Percentiles rank a stretch among this genome's conserved stretches.
Evolutionary conservation across 805 yeast genomes (phyloP).

Genomic region (Candida nonsorbophila): DNA sequence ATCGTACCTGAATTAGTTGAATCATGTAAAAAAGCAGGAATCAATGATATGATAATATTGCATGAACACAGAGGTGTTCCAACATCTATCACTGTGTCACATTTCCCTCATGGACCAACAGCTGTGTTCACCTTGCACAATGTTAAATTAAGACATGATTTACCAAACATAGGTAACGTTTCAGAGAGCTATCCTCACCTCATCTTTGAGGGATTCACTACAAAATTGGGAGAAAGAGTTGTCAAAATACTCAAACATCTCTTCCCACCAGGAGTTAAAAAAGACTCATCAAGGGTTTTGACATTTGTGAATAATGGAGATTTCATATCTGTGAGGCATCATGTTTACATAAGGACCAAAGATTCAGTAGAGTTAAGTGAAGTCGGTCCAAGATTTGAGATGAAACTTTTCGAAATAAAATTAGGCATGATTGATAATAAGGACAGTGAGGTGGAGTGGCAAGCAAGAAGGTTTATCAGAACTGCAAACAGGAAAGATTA

Average conservation of each 20-base stretch:
- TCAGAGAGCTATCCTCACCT: constrained; percentile 92
- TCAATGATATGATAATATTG: constrained; percentile 77
- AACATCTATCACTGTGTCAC: constrained; percentile 85
- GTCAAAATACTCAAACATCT: constrained; percentile 77
- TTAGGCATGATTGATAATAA: constrained; percentile 90
- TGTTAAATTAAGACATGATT: constrained; percentile 90
- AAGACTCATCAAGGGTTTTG: constrained; percentile 84
- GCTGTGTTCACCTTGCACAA: constrained; percentile 92
- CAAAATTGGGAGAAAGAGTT: constrained; percentile 78
- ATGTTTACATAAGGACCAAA: constrained; percentile 83
- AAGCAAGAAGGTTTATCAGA: constrained; percentile 83
- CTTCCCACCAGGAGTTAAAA: constrained; percentile 96
- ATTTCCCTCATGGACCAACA: constrained; percentile 98
- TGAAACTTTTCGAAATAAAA: constrained; percentile 84
- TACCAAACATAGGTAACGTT: constrained; percentile 77
- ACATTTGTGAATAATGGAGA: constrained; percentile 89
- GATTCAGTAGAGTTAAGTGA: constrained; percentile 91
- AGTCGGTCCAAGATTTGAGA: constrained; percentile 97
- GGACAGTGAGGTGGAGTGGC: constrained; percentile 99
- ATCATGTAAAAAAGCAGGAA: constrained; percentile 74
- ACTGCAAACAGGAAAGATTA: constrained; percentile 95
- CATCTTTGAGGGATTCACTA: constrained; percentile 83
- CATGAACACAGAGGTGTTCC: constrained; percentile 99
- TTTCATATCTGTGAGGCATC: constrained; percentile 92
- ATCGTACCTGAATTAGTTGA: constrained; percentile 78